These are phyloP conservation scores for Geotrichum armillariae DNA, from an alignment of 1,139 yeast species.

Conservation along the genomic window DNA sequence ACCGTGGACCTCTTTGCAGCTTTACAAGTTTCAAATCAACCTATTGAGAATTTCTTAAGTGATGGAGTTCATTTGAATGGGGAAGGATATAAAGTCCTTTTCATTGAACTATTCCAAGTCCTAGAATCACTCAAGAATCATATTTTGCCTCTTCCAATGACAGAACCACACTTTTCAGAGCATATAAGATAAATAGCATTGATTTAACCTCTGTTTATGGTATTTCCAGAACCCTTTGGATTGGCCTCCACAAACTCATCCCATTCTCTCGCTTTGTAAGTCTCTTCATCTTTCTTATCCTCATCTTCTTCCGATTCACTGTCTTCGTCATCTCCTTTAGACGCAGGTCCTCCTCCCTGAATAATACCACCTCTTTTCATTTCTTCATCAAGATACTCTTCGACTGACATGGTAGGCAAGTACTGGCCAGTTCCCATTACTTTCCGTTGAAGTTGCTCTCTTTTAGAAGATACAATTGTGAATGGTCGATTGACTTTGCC, in stretches of 20 bases:
- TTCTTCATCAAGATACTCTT: slow-evolving; percentile 86
- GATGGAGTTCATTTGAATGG: slow-evolving; percentile 25
- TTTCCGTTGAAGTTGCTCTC: slow-evolving; percentile 57
- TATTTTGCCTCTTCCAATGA: slow-evolving; percentile 14
- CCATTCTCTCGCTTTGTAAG: slow-evolving; percentile 77
- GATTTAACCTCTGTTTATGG: slow-evolving; percentile 51
- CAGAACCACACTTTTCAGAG: slow-evolving; percentile 21
- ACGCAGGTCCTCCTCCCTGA: slow-evolving; percentile 49
- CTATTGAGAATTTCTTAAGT: slow-evolving; percentile 17
- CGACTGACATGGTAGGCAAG: slow-evolving; percentile 93
- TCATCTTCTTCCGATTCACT: slow-evolving; percentile 51
- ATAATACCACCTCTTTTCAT: slow-evolving; percentile 75
- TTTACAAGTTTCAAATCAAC: background rate
- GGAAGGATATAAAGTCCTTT: slow-evolving; percentile 21
- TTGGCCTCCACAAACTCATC: slow-evolving; percentile 89
- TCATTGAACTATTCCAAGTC: slow-evolving; percentile 1
- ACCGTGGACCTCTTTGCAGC: slow-evolving; percentile 13
- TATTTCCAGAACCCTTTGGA: slow-evolving; percentile 83
- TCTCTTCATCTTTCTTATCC: slow-evolving; percentile 47
- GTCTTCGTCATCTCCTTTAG: slow-evolving; percentile 44
- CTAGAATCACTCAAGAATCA: background rate
- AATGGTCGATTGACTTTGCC: slow-evolving; percentile 87
- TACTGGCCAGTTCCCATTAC: slow-evolving; percentile 93
- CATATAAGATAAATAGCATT: background rate
- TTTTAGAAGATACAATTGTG: slow-evolving; percentile 59